Evolutionary conservation across 2,329 filamentous ascomycete genomes (phyloP).

Genomic region (Xylaria multiplex): DNA sequence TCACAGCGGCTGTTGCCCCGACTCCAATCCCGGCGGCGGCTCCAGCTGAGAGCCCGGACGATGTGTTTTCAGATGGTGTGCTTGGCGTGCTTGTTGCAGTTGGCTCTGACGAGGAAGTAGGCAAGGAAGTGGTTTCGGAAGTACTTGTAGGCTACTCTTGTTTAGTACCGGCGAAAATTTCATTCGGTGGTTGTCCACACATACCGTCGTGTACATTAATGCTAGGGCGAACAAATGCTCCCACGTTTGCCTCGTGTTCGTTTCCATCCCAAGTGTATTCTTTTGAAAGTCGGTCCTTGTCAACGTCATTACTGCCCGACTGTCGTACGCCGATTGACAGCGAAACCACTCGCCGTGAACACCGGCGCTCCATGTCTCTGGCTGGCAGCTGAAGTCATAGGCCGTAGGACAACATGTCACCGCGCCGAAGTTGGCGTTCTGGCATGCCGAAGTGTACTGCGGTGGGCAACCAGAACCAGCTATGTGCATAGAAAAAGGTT

Average conservation of each 20-base stretch:
- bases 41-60: conserved; percentile 22
- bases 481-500: too few species aligned
- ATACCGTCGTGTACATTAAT: conserved; percentile 38
- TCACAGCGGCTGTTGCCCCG: conserved; percentile 14
- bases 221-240: conserved; percentile 38
- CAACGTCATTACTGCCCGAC: conserved; percentile 12
- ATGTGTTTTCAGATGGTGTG: not conserved
- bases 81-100: not conserved
- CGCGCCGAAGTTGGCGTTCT: conserved; percentile 16
- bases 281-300: conserved; percentile 32
- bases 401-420: conserved; percentile 43
- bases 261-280: conserved; percentile 14
- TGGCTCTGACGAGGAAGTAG: conserved; percentile 15
- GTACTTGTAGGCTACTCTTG: conserved; percentile 17
- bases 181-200: conserved; percentile 1
- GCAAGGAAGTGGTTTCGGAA: conserved; percentile 12
- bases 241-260: conserved; percentile 5
- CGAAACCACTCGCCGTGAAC: conserved; percentile 35
- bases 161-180: conserved; percentile 4
- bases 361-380: not conserved
- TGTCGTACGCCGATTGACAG: conserved; percentile 33
- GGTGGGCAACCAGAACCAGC: conserved; percentile 38
- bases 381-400: conserved; percentile 33
- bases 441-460: conserved; percentile 42
- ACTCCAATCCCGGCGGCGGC: conserved; percentile 31